phyloP scores from a whole-genome alignment of 1,139 yeast species.

The Hansenula lynferdii region DNA sequence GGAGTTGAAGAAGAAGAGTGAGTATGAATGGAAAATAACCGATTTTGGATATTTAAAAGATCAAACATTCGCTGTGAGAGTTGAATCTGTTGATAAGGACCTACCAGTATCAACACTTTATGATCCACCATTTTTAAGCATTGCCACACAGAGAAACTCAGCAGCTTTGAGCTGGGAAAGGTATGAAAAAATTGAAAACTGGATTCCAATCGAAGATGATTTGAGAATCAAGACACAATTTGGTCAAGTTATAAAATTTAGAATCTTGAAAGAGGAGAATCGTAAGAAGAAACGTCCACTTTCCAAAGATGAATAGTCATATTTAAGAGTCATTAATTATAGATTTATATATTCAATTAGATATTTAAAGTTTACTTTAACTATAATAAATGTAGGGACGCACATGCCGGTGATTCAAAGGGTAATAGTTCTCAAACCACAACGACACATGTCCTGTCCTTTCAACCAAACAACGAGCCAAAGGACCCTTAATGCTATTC shows the following conservation, averaged over 20 bases:
- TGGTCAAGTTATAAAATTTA: constrained; percentile 11
- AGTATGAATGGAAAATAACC: constrained; percentile 21
- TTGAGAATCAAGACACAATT: constrained; percentile 6
- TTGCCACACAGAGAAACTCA: constrained; percentile 12
- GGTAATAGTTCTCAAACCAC: constrained; percentile 1
- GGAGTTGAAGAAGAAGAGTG: constrained; percentile 3
- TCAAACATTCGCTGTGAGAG: constrained; percentile 22
- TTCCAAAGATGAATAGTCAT: neutral
- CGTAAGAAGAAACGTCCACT: neutral
- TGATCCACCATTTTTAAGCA: constrained; percentile 14
- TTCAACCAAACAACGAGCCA: constrained; percentile 5
- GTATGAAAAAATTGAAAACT: constrained; percentile 11
- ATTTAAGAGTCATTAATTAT: no score
- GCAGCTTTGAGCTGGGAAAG: constrained; percentile 8
- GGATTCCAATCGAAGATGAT: constrained; percentile 9
- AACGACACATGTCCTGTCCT: constrained; percentile 20
- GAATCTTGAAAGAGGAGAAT: constrained; percentile 2
- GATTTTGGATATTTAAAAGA: constrained; percentile 21
- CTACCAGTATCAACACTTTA: constrained; percentile 6
- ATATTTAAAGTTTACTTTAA: no score
- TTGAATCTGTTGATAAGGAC: constrained; percentile 15
- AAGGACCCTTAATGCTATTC: neutral
- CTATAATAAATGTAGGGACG: constrained; percentile 21
- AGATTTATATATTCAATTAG: neutral
- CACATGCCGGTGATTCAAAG: constrained; percentile 18